Evolutionary conservation across 768 basidiomycete species (phyloP).

Genomic region (Kwoniella newhampshirensis): DNA sequence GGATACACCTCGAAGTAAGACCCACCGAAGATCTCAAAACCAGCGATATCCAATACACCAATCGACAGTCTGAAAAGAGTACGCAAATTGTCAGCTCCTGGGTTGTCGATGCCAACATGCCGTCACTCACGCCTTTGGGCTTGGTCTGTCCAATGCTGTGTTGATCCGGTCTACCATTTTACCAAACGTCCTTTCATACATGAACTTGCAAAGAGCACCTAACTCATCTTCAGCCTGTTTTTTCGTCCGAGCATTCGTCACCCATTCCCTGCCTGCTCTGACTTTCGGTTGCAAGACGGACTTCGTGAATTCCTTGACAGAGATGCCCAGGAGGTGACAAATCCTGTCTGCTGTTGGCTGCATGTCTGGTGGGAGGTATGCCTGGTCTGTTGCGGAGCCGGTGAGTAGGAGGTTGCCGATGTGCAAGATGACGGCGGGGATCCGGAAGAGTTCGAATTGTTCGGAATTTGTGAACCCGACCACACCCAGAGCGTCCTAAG

Average conservation of each 20-base stretch:
- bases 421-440: conserved; percentile 89
- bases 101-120: too few relatives aligned
- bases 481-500: conserved; percentile 74
- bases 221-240: conserved; percentile 93
- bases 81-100: neutral
- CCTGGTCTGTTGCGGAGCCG: conserved; percentile 77
- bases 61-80: conserved; percentile 65
- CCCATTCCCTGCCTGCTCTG: conserved; percentile 95
- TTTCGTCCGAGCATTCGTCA: conserved; percentile 83
- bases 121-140: conserved; percentile 63
- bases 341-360: conserved; percentile 64
- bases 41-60: conserved; percentile 97
- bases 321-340: conserved; percentile 86
- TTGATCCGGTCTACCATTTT: conserved; percentile 93
- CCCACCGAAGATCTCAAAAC: conserved; percentile 79
- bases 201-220: conserved; percentile 82
- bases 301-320: conserved; percentile 80
- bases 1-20: neutral
- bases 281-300: conserved; percentile 85
- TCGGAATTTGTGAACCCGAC: conserved; percentile 84
- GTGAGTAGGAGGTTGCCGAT: conserved; percentile 88
- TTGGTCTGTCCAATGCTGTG: conserved; percentile 83
- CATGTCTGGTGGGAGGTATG: conserved; percentile 54
- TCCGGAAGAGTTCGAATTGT: conserved; percentile 88
- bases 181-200: conserved; percentile 97